Evolutionary conservation across 1,284 basidiomycete species (phyloP).

Genomic region (Erythrobasidium hasegawianum): DNA sequence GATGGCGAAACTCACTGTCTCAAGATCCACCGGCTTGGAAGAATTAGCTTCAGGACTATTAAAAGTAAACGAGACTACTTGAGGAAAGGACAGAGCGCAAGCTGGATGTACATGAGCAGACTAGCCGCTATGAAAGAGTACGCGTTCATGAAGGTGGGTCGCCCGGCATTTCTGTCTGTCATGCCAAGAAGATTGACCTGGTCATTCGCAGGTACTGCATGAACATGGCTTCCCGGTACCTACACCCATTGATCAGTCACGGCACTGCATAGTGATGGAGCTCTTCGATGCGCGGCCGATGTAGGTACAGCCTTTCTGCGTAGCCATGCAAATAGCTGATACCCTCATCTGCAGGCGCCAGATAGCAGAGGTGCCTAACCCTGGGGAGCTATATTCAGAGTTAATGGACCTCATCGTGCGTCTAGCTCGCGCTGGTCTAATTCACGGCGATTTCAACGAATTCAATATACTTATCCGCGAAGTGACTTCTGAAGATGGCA

Average conservation of each 20-base stretch:
- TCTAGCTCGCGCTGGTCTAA: conserved; percentile 85
- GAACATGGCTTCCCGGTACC: conserved; percentile 93
- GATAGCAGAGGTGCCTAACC: conserved; percentile 73
- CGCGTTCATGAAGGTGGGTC: conserved; percentile 89
- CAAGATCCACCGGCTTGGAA: conserved; percentile 91
- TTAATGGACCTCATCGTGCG: conserved; percentile 96
- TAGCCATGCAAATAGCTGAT: conserved; percentile 34
- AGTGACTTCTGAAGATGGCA: conserved; percentile 37
- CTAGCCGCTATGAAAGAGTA: conserved; percentile 95
- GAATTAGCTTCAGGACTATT: conserved; percentile 93
- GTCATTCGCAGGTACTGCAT: conserved; percentile 69
- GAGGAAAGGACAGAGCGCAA: conserved; percentile 89
- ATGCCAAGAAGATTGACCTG: not conserved
- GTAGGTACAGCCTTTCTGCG: conserved; percentile 53
- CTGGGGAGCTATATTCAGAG: conserved; percentile 82
- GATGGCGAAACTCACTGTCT: conserved; percentile 81
- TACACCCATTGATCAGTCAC: conserved; percentile 83
- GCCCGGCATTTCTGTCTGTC: not conserved
- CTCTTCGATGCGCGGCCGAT: conserved; percentile 93
- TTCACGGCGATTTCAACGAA: conserved; percentile 99
- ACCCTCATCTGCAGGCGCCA: conserved; percentile 64
- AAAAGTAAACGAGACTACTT: conserved; percentile 97
- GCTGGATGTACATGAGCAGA: conserved; percentile 99
- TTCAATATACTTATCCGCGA: conserved; percentile 92
- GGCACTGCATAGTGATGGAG: conserved; percentile 95